Conservation (phyloP, 495 filamentous ascomycete species). For the Penicillium bialowiezense region DNA sequence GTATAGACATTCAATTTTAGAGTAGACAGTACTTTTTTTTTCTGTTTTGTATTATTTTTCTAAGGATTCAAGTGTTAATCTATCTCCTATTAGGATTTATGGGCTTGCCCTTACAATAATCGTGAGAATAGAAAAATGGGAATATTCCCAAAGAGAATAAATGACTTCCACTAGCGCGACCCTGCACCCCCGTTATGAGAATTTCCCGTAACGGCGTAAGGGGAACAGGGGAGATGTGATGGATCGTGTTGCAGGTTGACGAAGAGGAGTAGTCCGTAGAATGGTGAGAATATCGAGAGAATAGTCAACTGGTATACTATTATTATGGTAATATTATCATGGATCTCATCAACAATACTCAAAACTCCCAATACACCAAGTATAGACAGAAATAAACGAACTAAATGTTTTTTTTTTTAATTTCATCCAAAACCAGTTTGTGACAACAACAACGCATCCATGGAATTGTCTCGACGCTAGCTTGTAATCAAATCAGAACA, state of each 20-base stretch:
- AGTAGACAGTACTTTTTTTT: background rate
- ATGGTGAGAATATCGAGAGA: too few relatives aligned
- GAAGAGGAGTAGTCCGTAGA: too few relatives aligned
- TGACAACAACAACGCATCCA: background rate
- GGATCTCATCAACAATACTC: too few relatives aligned
- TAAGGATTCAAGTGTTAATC: too few relatives aligned
- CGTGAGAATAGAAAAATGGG: too few relatives aligned
- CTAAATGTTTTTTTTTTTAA: conserved; percentile 6
- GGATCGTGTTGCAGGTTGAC: background rate
- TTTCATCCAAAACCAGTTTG: background rate
- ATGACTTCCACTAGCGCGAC: conserved; percentile 29
- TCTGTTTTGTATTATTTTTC: conserved; percentile 1
- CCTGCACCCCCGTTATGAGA: conserved; percentile 33
- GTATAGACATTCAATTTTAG: background rate
- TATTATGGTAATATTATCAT: too few relatives aligned
- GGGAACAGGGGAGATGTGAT: conserved; percentile 13
- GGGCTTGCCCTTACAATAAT: too few relatives aligned
- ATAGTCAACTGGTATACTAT: too few relatives aligned
- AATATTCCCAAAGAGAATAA: conserved; percentile 17
- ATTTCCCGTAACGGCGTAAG: conserved; percentile 28
- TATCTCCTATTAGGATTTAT: too few relatives aligned
- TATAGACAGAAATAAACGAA: too few relatives aligned
- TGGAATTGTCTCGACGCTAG: conserved; percentile 1
- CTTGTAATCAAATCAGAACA: background rate
- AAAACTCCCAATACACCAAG: too few relatives aligned